Base-by-base conservation (phyloP, 495 filamentous ascomycete genomes). In the Aspergillus indologenus region DNA sequence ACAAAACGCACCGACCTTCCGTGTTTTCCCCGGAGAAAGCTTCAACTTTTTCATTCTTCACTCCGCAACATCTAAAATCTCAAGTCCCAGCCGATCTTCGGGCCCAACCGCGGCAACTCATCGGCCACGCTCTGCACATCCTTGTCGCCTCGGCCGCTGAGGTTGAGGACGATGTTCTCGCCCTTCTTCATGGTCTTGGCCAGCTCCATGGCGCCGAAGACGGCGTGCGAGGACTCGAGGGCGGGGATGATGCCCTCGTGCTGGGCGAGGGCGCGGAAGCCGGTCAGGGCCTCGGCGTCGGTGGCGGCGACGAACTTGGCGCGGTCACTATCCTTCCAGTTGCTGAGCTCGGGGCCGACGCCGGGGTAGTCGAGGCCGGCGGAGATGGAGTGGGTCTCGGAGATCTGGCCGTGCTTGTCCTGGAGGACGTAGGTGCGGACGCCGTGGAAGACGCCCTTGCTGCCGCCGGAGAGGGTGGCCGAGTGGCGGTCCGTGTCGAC, bases 121-220 rank as follows among this genome's bases (percentile, higher is more conserved):
- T 98, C 94, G 2, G 94, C 94, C 43, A 98, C 93, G 68, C 90
- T 95, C 85, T 98, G 92, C 43, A 98, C 94, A 72, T 98, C 94
- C 83, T 98, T 98, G 68, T 98, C 94, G 42, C 94, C 94, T 63
- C 94, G 81, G 17, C 94, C 94, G 66, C 87, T 91, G 24, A 98
- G 69, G 75, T 93, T 97, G 42, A 98, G 90, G n/a, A 98, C 93
- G 19, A 98, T 78, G 71, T 97, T 89, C 74, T 96, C 75, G 24
- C 84, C 93, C 80, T 89, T 88, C 44, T 81, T 77, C 91, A 98
- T 92, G 59, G 85, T 87, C 84, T 92, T 97, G 40, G 94, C 95
- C 24, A 98, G 74, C 69, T 97, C 83, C 54, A 98, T 75, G 20
- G 89, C 91, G 17, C 92, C 93, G 65, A 81, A 96, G 65, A 98